These are phyloP conservation scores for Gilbertella persicaria DNA, from an alignment of 371 early-diverging fungal species.

Conservation along the genomic window DNA sequence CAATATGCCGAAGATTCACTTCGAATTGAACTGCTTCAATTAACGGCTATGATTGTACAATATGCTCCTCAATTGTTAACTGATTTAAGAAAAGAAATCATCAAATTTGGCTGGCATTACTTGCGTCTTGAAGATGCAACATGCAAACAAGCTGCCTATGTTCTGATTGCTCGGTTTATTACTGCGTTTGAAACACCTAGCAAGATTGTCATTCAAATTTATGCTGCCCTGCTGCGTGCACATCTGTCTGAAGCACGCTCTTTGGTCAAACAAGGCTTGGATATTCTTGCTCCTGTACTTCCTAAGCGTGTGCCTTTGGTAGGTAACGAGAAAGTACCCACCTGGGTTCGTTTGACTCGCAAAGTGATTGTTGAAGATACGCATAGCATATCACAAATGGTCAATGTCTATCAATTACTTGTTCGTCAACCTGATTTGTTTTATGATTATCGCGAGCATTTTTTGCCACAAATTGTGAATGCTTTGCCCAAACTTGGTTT, in stretches of 20 bases:
- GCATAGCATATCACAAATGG: constrained; percentile 82
- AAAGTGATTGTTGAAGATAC: constrained; percentile 91
- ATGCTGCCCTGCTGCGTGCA: constrained; percentile 84
- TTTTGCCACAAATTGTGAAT: constrained; percentile 86
- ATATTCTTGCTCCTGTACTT: constrained; percentile 88
- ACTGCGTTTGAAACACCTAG: constrained; percentile 90
- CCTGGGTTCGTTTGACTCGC: constrained; percentile 89
- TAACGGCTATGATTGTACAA: constrained; percentile 88
- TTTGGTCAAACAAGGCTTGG: constrained; percentile 92
- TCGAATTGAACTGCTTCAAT: constrained; percentile 87
- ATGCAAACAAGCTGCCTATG: constrained; percentile 94
- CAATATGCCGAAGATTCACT: constrained; percentile 72
- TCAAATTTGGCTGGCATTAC: constrained; percentile 94
- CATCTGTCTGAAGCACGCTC: constrained; percentile 83
- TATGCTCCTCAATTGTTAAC: constrained; percentile 74
- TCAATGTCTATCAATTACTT: constrained; percentile 88
- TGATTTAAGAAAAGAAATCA: constrained; percentile 86
- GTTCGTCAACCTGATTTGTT: constrained; percentile 88
- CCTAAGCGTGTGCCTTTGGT: constrained; percentile 73
- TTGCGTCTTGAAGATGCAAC: constrained; percentile 90
- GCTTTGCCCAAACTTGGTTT: constrained; percentile 88
- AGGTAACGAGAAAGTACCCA: constrained; percentile 58
- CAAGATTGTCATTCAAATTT: constrained; percentile 90
- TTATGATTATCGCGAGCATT: constrained; percentile 85
- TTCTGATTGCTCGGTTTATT: constrained; percentile 88